Evolutionary conservation across 2,329 filamentous ascomycete species (phyloP).

Genomic region (Lecanicillium sp.): DNA sequence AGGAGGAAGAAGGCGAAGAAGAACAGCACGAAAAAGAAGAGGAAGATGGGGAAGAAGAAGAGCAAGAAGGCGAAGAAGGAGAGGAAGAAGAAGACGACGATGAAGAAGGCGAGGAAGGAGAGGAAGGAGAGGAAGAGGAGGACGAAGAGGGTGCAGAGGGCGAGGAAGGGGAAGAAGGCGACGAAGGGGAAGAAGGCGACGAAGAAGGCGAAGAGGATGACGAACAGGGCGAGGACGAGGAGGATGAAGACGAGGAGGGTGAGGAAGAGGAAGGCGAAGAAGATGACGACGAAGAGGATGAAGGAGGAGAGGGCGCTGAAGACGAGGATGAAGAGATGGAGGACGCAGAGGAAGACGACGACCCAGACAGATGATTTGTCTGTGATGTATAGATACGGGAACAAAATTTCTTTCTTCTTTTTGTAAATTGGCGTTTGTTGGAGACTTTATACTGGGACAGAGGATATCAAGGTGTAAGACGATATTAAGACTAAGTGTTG

Average conservation of each 20-base stretch:
- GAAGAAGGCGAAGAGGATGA: slow-evolving; percentile 16
- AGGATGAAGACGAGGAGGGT: slow-evolving; percentile 12
- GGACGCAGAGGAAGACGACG: slow-evolving; percentile 13
- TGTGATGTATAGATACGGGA: too few species aligned
- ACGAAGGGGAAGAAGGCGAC: slow-evolving; percentile 20
- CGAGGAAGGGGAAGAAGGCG: slow-evolving; percentile 22
- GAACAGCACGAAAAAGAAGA: slow-evolving; percentile 12
- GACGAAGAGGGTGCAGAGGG: slow-evolving; percentile 19
- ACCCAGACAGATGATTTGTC: slow-evolving; percentile 10
- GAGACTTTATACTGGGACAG: too few species aligned
- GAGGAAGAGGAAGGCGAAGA: slow-evolving; percentile 8
- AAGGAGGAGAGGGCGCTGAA: slow-evolving; percentile 18
- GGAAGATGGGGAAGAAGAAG: slow-evolving; percentile 14
- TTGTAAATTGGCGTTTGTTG: background rate
- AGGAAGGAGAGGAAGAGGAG: slow-evolving; percentile 17
- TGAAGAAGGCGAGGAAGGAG: slow-evolving; percentile 17
- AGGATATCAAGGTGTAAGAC: too few species aligned
- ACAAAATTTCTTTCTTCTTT: background rate
- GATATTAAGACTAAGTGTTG: too few species aligned
- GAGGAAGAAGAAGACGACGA: slow-evolving; percentile 17
- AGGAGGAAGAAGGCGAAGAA: slow-evolving; percentile 2
- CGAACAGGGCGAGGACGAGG: slow-evolving; percentile 15
- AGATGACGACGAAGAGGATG: slow-evolving; percentile 19
- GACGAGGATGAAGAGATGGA: slow-evolving; percentile 17
- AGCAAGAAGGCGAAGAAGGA: slow-evolving; percentile 17